Percentiles rank a stretch among this genome's conserved stretches.
Evolutionary conservation across 768 basidiomycete genomes (phyloP).

Genomic region (Termitomyces sp.): DNA sequence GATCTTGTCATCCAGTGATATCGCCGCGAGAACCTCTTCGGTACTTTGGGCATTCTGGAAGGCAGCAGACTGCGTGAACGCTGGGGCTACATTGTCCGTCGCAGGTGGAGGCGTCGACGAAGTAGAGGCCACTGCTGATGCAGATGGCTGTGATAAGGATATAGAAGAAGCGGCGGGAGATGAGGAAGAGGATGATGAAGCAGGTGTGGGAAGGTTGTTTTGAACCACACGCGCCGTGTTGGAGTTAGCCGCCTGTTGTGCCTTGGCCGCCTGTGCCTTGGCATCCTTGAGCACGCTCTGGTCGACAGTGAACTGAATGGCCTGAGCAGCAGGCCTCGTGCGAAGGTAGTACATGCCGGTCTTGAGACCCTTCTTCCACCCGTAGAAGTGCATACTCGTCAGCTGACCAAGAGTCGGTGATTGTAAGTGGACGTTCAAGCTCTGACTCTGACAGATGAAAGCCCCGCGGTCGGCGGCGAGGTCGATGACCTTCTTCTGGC

Average conservation of each 20-base stretch:
- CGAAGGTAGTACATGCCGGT: constrained; percentile 99
- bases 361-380: constrained; percentile 99
- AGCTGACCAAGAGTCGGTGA: constrained; percentile 88
- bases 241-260: constrained; percentile 33
- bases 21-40: constrained; percentile 21
- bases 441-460: constrained; percentile 96
- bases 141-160: constrained; percentile 14
- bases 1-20: constrained; percentile 47
- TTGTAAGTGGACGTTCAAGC: constrained; percentile 89
- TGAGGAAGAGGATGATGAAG: constrained; percentile 26
- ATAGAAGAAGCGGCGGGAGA: constrained; percentile 23
- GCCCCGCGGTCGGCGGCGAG: constrained; percentile 98
- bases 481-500: constrained; percentile 97
- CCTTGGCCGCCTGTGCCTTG: constrained; percentile 46
- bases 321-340: constrained; percentile 90
- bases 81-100: background rate
- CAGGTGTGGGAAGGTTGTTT: constrained; percentile 26
- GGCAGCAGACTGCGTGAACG: constrained; percentile 19
- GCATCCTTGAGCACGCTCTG: constrained; percentile 69
- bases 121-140: constrained; percentile 8
- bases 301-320: constrained; percentile 97
- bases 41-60: constrained; percentile 21
- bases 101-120: constrained; percentile 17
- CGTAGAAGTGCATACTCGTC: constrained; percentile 97
- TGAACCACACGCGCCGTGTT: constrained; percentile 20